Conservation (phyloP, 2,329 filamentous ascomycete genomes). For the Akanthomyces muscarius region DNA sequence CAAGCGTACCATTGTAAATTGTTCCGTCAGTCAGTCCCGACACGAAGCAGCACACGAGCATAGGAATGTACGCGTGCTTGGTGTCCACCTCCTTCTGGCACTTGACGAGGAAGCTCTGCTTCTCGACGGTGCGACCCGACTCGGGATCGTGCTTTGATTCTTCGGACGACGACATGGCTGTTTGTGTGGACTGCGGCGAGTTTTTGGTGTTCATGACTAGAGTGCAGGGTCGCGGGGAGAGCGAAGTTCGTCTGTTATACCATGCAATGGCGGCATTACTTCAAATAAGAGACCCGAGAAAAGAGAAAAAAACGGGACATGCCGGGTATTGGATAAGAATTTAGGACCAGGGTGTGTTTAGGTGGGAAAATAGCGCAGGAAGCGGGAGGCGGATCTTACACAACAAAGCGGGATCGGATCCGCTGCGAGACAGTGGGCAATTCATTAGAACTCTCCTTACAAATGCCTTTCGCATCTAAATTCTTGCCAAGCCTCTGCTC, state of each 20-base stretch:
- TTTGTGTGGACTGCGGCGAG: background rate
- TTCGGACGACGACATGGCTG: constrained; percentile 15
- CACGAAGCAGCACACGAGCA: constrained; percentile 38
- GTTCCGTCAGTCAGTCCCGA: constrained; percentile 39
- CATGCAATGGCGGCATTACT: background rate
- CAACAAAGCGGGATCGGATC: constrained; percentile 13
- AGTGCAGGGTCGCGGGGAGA: background rate
- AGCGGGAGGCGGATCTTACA: constrained; percentile 17
- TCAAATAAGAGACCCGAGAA: background rate
- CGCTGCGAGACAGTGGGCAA: constrained; percentile 8
- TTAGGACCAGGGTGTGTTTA: constrained; percentile 10
- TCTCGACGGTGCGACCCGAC: constrained; percentile 17
- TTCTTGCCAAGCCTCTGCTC: background rate
- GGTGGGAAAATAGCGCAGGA: constrained; percentile 14
- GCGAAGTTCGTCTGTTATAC: constrained; percentile 12
- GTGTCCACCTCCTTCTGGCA: constrained; percentile 20
- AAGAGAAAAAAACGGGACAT: constrained; percentile 10
- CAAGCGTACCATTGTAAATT: constrained; percentile 32
- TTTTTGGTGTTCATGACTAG: background rate
- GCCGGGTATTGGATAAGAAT: constrained; percentile 14
- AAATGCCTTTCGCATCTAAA: background rate
- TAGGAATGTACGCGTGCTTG: constrained; percentile 30
- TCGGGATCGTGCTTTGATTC: constrained; percentile 20
- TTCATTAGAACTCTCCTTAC: background rate
- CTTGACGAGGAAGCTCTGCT: constrained; percentile 11